These are phyloP conservation scores for Aschersonia sp. DNA, from an alignment of 2,329 filamentous ascomycete species.

Conservation along the genomic window DNA sequence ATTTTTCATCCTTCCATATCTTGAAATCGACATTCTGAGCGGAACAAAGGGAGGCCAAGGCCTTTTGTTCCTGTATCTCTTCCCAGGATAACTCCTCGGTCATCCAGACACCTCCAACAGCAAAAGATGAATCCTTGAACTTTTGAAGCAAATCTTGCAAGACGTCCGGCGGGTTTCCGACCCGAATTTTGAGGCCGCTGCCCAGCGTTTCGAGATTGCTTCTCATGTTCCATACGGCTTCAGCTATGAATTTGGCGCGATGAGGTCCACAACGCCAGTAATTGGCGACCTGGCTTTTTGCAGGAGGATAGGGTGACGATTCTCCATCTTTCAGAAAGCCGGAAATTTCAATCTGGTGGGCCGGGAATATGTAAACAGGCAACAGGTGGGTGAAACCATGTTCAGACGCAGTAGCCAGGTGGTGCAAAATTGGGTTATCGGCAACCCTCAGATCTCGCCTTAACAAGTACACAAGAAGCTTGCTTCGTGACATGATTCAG, in stretches of 20 bases:
- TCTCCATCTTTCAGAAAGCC: slow-evolving; percentile 47
- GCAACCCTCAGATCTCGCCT: slow-evolving; percentile 57
- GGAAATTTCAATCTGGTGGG: slow-evolving; percentile 59
- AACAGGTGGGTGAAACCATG: slow-evolving; percentile 53
- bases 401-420: slow-evolving; percentile 28
- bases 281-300: slow-evolving; percentile 45
- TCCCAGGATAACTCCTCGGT: slow-evolving; percentile 55
- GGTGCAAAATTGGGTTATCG: slow-evolving; percentile 62
- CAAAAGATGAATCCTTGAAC: slow-evolving; percentile 24
- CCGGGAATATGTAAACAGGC: slow-evolving; percentile 54
- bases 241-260: slow-evolving; percentile 55
- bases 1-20: slow-evolving; percentile 62
- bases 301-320: slow-evolving; percentile 52
- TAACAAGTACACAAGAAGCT: slow-evolving; percentile 55
- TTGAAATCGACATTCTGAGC: slow-evolving; percentile 42
- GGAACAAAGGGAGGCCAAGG: slow-evolving; percentile 36
- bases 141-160: slow-evolving; percentile 40
- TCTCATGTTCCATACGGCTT: slow-evolving; percentile 63
- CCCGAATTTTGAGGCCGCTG: slow-evolving; percentile 48
- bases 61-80: slow-evolving; percentile 49
- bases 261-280: slow-evolving; percentile 65
- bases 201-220: slow-evolving; percentile 39
- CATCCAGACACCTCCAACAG: slow-evolving; percentile 57
- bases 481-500: slow-evolving; percentile 19
- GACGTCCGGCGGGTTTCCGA: slow-evolving; percentile 46